Evolutionary conservation across 2,329 filamentous ascomycete species (phyloP), one percentile per base, ranked within the genome.

Genomic region (Ilyonectria destructans): DNA sequence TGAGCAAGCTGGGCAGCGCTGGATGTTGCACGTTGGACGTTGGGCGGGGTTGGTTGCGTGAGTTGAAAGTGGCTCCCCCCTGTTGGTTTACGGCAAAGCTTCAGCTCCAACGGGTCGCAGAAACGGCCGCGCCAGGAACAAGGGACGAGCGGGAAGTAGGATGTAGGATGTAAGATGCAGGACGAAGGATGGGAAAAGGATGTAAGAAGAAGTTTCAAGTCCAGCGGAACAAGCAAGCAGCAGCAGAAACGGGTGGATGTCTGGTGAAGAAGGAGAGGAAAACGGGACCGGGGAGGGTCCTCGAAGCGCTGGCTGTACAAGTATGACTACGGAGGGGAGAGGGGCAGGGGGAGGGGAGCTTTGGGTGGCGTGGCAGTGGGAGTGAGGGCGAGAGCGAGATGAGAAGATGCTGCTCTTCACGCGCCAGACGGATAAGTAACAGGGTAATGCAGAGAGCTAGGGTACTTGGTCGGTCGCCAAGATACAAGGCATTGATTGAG

Each of bases 51-150:
- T 65, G 57, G 56, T 62, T 70, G 65, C 56, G 65, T 60, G 56
- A 57, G 58, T 26, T 26, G 64, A 57, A 61, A 46, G 65, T 67
- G 59, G 61, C 52, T 71, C 63, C 66, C 67, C 58, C 62, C 62
- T 62, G 71, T 63, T 67, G 55, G 52, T 60, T 60, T 63, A 61
- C 63, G 55, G 65, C 37, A 67, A 56, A 63, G 67, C 65, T 59
- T 52, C 56, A 72, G 64, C 67, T 71, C 69, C 73, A 73, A 68
- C 57, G 62, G 76, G 76, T 74, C 76, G 76, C 76, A 78, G 74
- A 76, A 75, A 76, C 69, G 76, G 76, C 63, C 76, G 72, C 72
- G 61, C 66, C 69, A 75, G 73, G 73, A 69, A 76, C 74, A 62
- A 49, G 45, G 58, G 45, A 62, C 37, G 23, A 66, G 55, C 60